A percentile compares a stretch with the other conserved stretches of the same genome.
Conservation (phyloP, 2,329 filamentous ascomycete genomes). For the Fusarium piperis region DNA sequence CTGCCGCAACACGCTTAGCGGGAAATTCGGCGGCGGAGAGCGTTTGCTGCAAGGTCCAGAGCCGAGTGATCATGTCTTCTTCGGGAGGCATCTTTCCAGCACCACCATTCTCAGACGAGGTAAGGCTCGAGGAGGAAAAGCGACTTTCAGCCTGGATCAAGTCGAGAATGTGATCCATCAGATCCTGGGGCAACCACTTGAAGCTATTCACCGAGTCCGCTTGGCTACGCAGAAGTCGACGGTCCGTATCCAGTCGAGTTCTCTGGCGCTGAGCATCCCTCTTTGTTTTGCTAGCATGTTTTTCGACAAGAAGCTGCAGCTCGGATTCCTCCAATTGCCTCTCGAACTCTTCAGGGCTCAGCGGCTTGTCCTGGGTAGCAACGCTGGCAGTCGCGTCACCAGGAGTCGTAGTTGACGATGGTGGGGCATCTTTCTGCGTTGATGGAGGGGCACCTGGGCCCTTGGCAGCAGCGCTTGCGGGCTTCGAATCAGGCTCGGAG, state of each 20-base stretch:
- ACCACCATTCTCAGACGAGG: constrained; percentile 53
- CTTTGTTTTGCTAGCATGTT: constrained; percentile 79
- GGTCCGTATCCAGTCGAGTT: constrained; percentile 83
- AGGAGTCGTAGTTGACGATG: constrained; percentile 39
- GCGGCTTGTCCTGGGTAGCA: constrained; percentile 53
- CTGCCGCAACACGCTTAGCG: constrained; percentile 68
- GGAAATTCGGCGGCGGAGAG: constrained; percentile 76
- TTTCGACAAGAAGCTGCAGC: constrained; percentile 87
- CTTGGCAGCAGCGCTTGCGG: constrained; percentile 25
- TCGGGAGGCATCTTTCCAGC: constrained; percentile 69
- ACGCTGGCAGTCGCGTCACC: constrained; percentile 34
- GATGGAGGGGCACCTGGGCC: constrained; percentile 46
- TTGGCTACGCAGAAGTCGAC: constrained; percentile 81
- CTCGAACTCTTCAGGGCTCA: constrained; percentile 90
- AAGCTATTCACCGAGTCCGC: constrained; percentile 76
- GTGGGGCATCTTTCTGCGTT: constrained; percentile 43
- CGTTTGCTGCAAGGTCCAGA: constrained; percentile 86
- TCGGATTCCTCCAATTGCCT: constrained; percentile 90
- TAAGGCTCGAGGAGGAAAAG: constrained; percentile 62
- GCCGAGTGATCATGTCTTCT: constrained; percentile 79
- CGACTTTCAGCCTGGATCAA: constrained; percentile 74
- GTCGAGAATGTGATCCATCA: constrained; percentile 80
- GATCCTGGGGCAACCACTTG: constrained; percentile 83
- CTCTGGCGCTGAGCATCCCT: constrained; percentile 82
- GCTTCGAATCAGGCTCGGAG: constrained; percentile 49